These are phyloP conservation scores for Cladosporium sphaerospermum DNA, from an alignment of 2,329 filamentous ascomycete species.

Conservation along the genomic window DNA sequence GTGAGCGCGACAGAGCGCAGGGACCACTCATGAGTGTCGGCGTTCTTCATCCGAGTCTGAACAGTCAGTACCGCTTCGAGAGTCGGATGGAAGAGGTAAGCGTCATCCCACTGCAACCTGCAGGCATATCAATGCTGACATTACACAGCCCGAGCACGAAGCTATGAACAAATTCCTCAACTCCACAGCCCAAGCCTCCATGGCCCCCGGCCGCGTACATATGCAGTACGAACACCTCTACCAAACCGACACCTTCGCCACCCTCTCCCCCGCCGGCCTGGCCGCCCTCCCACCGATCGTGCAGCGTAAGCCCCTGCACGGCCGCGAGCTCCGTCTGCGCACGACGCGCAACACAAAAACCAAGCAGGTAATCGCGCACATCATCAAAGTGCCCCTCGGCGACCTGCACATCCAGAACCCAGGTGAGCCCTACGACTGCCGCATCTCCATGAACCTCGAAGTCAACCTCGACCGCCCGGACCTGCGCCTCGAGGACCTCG, in stretches of 20 bases:
- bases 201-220: constrained; percentile 45
- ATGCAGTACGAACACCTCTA: constrained; percentile 76
- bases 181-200: constrained; percentile 43
- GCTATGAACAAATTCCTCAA: constrained; percentile 83
- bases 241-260: constrained; percentile 79
- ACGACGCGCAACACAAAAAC: constrained; percentile 58
- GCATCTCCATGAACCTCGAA: constrained; percentile 91
- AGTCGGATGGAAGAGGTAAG: constrained; percentile 86
- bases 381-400: constrained; percentile 82
- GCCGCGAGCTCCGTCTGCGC: constrained; percentile 59
- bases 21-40: constrained; percentile 65
- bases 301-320: constrained; percentile 38
- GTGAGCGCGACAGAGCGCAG: constrained; percentile 62
- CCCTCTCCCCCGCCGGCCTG: constrained; percentile 57
- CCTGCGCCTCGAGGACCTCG: constrained; percentile 50
- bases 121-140: background rate
- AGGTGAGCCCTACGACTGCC: constrained; percentile 72
- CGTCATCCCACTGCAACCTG: background rate
- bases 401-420: constrained; percentile 87
- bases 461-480: constrained; percentile 54
- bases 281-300: constrained; percentile 50
- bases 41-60: constrained; percentile 54
- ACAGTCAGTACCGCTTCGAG: constrained; percentile 57
- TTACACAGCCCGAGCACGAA: constrained; percentile 65
- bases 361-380: constrained; percentile 63